Evolutionary conservation across 2,329 filamentous ascomycete genomes (phyloP).

Genomic region (Fusarium pseudonygamai): DNA sequence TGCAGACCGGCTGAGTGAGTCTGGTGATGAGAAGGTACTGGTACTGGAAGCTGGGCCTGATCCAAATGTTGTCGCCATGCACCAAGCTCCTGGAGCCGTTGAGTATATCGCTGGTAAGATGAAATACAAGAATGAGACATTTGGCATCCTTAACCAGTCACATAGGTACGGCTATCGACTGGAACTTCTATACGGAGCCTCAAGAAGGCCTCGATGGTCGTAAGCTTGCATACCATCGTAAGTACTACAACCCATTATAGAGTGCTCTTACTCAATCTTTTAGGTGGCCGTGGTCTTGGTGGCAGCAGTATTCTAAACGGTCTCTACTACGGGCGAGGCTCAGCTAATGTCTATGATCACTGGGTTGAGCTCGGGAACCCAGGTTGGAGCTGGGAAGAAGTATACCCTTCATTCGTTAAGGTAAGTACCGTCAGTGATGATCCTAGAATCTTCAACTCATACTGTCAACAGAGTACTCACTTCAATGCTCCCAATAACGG

Average conservation of each 20-base stretch:
- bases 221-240: conserved; percentile 14
- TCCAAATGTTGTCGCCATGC: conserved; percentile 2
- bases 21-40: conserved; percentile 6
- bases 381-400: conserved; percentile 10
- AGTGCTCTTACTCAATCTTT: too few species aligned
- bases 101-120: not conserved
- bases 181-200: conserved; percentile 7
- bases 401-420: conserved; percentile 8
- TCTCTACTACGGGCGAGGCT: conserved; percentile 14
- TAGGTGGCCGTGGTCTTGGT: conserved; percentile 2
- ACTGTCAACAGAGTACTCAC: not conserved
- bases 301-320: conserved; percentile 14
- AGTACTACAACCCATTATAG: not conserved
- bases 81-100: conserved; percentile 3
- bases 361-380: conserved; percentile 12
- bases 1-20: conserved; percentile 14
- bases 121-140: fast-evolving
- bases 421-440: not conserved
- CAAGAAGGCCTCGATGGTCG: conserved; percentile 6
- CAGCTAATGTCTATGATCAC: conserved; percentile 10
- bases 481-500: conserved; percentile 12
- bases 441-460: not conserved
- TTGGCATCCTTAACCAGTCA: fast-evolving
- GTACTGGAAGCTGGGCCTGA: conserved; percentile 10
- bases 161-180: not conserved